phyloP scores from a whole-genome alignment of 179 eudicot genomes.

The Spergularia azorica region DNA sequence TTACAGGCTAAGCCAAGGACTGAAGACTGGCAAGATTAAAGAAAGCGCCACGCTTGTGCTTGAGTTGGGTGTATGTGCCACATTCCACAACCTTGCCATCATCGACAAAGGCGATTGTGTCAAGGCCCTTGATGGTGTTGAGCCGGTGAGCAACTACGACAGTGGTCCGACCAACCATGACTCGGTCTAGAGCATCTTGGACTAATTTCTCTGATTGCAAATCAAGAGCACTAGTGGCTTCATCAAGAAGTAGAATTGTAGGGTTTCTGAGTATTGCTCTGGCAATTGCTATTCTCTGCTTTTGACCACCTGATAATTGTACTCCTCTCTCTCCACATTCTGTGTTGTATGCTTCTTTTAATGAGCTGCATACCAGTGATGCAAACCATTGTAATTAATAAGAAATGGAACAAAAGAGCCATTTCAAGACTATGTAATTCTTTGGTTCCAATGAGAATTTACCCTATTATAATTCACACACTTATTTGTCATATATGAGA shows the following conservation, averaged over 20 bases:
- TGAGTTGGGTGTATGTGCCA: slow-evolving; percentile 41
- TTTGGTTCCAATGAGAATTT: no score
- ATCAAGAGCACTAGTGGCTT: slow-evolving; percentile 51
- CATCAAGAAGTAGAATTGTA: slow-evolving; percentile 37
- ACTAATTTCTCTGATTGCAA: slow-evolving; percentile 42
- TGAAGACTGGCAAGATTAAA: slow-evolving; percentile 74
- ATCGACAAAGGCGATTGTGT: slow-evolving; percentile 37
- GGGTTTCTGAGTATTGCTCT: slow-evolving; percentile 46
- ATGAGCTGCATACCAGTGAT: slow-evolving; percentile 23
- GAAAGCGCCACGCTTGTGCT: slow-evolving; percentile 73
- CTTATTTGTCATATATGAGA: no score
- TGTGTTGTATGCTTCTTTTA: slow-evolving; percentile 41
- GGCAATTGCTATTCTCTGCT: slow-evolving; percentile 47
- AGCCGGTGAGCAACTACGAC: slow-evolving; percentile 46
- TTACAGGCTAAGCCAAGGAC: slow-evolving; percentile 22
- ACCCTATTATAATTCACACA: no score
- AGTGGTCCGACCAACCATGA: slow-evolving; percentile 45
- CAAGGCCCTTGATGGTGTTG: slow-evolving; percentile 45
- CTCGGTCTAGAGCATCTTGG: slow-evolving; percentile 41
- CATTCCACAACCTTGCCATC: slow-evolving; percentile 46
- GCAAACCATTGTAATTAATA: background rate
- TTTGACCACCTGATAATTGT: slow-evolving; percentile 51
- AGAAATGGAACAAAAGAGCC: no score
- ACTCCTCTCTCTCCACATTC: slow-evolving; percentile 50
- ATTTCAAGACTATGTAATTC: no score